These are phyloP conservation scores for Exophiala xenobiotica DNA, from an alignment of 2,329 filamentous ascomycete genomes.

Conservation along the genomic window DNA sequence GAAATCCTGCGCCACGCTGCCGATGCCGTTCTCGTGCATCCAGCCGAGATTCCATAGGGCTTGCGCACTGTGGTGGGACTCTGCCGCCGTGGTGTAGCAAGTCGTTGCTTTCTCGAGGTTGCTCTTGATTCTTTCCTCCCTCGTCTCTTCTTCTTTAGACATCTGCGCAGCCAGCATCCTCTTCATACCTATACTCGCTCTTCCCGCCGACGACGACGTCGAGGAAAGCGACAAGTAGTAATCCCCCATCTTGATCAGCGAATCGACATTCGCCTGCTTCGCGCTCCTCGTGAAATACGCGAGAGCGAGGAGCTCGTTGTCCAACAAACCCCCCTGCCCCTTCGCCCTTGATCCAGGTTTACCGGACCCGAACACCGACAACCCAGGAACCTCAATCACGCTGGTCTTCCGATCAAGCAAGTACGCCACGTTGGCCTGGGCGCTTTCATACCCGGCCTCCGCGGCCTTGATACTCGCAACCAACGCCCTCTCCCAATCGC, in stretches of 20 bases:
- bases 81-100: constrained; percentile 89
- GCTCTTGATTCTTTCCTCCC: constrained; percentile 29
- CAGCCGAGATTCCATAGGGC: constrained; percentile 96
- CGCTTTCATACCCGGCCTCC: constrained; percentile 86
- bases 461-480: constrained; percentile 82
- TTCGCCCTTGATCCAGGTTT: constrained; percentile 37
- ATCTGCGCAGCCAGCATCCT: too few species aligned
- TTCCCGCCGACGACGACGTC: too few species aligned
- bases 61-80: constrained; percentile 88
- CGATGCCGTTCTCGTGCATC: constrained; percentile 97
- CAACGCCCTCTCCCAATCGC: constrained; percentile 76
- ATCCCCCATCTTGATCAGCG: constrained; percentile 96
- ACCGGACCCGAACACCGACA: constrained; percentile 51
- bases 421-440: constrained; percentile 86
- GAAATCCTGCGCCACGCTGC: constrained; percentile 86
- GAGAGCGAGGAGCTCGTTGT: constrained; percentile 65
- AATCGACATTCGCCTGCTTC: constrained; percentile 88
- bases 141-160: too few species aligned
- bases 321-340: constrained; percentile 51
- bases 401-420: constrained; percentile 74
- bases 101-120: constrained; percentile 84
- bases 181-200: too few species aligned
- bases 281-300: constrained; percentile 95
- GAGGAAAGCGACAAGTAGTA: constrained; percentile 69
- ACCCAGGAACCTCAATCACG: constrained; percentile 56